Conservation (phyloP, 2,329 filamentous ascomycete genomes). For the Escovopsis sp. region DNA sequence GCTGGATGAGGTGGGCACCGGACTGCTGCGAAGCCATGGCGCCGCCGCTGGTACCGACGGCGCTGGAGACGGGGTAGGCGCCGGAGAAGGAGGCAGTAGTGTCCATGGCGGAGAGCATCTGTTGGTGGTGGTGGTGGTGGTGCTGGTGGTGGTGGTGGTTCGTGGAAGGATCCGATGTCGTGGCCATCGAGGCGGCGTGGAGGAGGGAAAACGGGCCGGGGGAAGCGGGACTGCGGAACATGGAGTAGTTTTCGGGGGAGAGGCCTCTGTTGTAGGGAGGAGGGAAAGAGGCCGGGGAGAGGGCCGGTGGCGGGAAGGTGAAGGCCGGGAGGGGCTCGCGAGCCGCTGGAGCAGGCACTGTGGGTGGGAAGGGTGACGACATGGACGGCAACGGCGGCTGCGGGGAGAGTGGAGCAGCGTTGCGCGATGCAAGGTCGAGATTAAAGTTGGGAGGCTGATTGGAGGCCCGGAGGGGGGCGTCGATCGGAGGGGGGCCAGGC, state of each 20-base stretch:
- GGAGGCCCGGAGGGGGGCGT: neutral
- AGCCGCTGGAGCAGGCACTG: neutral
- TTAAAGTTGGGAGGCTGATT: neutral
- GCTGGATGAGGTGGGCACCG: slow-evolving; percentile 22
- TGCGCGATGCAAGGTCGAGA: neutral
- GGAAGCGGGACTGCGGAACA: neutral
- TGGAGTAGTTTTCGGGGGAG: neutral
- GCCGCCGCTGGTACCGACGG: no score
- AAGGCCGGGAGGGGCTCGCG: neutral
- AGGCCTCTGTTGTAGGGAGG: neutral
- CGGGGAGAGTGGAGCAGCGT: neutral
- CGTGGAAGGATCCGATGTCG: neutral
- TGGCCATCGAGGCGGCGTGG: neutral
- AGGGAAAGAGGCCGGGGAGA: neutral
- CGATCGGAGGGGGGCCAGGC: neutral
- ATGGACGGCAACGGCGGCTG: neutral
- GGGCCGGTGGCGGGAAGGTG: neutral
- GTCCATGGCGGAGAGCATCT: slow-evolving; percentile 5
- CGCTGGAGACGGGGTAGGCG: slow-evolving; percentile 16
- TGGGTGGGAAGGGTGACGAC: neutral
- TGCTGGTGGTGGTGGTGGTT: no score
- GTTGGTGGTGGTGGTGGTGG: no score
- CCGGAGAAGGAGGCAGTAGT: slow-evolving; percentile 12
- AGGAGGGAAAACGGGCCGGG: neutral
- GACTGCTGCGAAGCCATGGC: slow-evolving; percentile 18